Base-by-base conservation (phyloP, 2,329 filamentous ascomycete species). In the Arthroderma sp. region DNA sequence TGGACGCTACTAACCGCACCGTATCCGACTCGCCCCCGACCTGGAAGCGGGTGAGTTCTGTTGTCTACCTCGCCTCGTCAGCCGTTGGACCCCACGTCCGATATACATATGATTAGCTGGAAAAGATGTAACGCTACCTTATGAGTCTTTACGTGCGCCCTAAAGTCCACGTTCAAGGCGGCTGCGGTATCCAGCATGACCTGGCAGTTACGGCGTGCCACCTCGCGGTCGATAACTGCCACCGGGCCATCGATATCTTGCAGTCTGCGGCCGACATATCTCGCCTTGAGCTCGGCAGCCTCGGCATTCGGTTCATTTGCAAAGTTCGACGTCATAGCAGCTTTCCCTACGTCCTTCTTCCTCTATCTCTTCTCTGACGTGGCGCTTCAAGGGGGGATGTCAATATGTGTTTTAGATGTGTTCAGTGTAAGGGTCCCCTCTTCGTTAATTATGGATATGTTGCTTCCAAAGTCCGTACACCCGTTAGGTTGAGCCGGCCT, bases 71-170 rank as follows among this genome's bases (percentile, higher is more conserved):
- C 23, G 9, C 21, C 11, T 13, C 23, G 21, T 44, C 41, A 44
- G 41, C 21, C 39, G 11, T 43, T 19, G 23, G 17, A 9, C 39
- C 21, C 41, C 21, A 44, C 21, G 21, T 31, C 41, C 9, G 39
- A 21, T 43, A 44, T 44, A 44, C 11, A 23, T 25, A 43, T 43
- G n/a, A n/a, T n/a, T n/a, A n/a, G n/a, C 28, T 7, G 19, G 19
- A 19, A n/a, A n/a, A 11, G 44, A 33, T 15, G 7, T 31, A n/a
- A 58, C 31, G 54, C 41, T 31, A 62, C 61, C 60, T 91, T 91
- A 69, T 91, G 87, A 38, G 86, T 89, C 73, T 91, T 91, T 61
- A 91, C 81, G 68, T 91, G 87, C 2, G 85, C 83, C 56, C 87
- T 77, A 74, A 88, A 91, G 11, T 77, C 77, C 37, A 90, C 75